These are phyloP conservation scores for Mangifera indica DNA, from an alignment of 345 rosid genomes.

Conservation along the genomic window DNA sequence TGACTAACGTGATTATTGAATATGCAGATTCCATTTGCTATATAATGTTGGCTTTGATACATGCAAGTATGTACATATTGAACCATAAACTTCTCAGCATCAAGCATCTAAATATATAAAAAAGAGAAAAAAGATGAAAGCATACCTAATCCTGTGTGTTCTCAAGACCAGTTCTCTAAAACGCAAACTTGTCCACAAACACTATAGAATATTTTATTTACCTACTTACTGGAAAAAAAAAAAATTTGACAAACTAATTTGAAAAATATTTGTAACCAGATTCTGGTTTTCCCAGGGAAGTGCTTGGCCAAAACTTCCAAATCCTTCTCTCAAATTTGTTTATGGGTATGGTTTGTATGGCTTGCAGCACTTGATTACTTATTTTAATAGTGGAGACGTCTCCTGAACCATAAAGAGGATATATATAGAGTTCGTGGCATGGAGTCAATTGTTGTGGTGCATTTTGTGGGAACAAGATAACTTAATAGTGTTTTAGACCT, in stretches of 20 bases:
- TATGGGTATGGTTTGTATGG: background rate
- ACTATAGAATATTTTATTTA: background rate
- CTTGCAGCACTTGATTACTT: too few relatives aligned
- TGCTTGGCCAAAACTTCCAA: background rate
- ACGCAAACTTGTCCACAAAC: too few relatives aligned
- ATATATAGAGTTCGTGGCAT: background rate
- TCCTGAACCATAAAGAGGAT: background rate
- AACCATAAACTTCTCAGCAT: too few relatives aligned
- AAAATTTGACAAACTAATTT: too few relatives aligned
- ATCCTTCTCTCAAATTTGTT: background rate
- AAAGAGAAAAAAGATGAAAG: too few relatives aligned
- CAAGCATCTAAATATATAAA: background rate
- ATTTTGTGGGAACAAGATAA: background rate
- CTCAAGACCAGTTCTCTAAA: too few relatives aligned
- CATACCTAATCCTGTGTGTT: background rate
- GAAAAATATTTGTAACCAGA: background rate
- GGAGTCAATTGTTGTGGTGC: background rate
- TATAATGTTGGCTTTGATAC: background rate
- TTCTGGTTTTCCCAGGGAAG: background rate
- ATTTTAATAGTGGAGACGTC: background rate
- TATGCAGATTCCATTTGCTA: background rate
- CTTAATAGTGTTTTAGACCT: background rate
- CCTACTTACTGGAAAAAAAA: too few relatives aligned
- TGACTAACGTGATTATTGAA: background rate
- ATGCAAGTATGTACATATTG: background rate